phyloP scores from a whole-genome alignment of 768 basidiomycete genomes.

The Suillus brevipes region DNA sequence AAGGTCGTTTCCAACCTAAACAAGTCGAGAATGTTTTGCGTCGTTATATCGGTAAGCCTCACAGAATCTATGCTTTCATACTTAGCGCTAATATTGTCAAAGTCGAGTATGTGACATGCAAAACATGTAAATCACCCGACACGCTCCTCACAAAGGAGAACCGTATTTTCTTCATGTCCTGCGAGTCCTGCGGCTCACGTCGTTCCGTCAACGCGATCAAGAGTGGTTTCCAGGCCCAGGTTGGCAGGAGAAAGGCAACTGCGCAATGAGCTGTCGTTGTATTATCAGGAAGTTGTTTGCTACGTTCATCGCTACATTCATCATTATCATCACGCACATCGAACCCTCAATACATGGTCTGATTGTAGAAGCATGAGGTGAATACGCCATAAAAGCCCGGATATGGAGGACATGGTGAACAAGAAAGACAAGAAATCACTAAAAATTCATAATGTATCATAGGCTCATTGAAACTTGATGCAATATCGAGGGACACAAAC shows the following conservation, averaged over 20 bases:
- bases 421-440: constrained; percentile 10
- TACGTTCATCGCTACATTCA: neutral
- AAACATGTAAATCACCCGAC: constrained; percentile 98
- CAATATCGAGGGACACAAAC: neutral
- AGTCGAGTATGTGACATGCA: constrained; percentile 99
- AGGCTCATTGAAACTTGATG: neutral
- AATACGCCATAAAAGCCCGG: neutral
- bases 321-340: neutral
- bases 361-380: neutral
- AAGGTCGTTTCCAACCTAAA: constrained; percentile 97
- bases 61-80: neutral
- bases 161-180: constrained; percentile 97
- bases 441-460: constrained; percentile 15
- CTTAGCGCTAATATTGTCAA: constrained; percentile 6
- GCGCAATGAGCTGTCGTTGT: neutral
- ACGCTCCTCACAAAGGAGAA: constrained; percentile 97
- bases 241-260: constrained; percentile 80
- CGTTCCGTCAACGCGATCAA: constrained; percentile 96
- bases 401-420: neutral
- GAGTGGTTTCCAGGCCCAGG: constrained; percentile 97
- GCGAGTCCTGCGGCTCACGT: constrained; percentile 86
- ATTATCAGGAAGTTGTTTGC: neutral
- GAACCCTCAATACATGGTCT: constrained; percentile 1
- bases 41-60: constrained; percentile 85
- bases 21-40: constrained; percentile 96